Conservation (phyloP, 2,329 filamentous ascomycete genomes). For the Phialophora macrospora region DNA sequence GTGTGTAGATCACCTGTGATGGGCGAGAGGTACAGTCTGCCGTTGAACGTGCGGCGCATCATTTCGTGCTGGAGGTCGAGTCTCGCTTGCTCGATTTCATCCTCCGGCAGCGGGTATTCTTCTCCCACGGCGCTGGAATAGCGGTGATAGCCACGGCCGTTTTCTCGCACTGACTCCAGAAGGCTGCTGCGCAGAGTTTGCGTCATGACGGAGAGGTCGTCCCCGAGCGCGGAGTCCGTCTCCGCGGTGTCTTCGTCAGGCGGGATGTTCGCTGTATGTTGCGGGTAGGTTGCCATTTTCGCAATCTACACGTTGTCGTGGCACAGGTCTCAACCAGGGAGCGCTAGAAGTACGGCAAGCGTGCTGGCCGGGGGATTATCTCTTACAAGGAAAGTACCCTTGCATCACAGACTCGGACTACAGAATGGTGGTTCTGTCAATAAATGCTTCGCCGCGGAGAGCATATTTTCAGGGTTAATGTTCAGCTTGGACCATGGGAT, state of each 20-base stretch:
- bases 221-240: neutral
- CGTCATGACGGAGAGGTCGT: neutral
- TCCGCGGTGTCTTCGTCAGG: neutral
- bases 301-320: too few species aligned
- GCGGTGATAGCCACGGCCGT: constrained; percentile 35
- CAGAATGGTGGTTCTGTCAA: too few species aligned
- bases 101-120: constrained; percentile 41
- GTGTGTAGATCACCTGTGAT: constrained; percentile 19
- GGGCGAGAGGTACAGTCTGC: constrained; percentile 24
- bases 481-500: too few species aligned
- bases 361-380: too few species aligned
- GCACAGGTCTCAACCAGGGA: too few species aligned
- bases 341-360: too few species aligned
- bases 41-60: constrained; percentile 18
- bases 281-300: neutral
- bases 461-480: too few species aligned
- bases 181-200: constrained; percentile 10
- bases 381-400: too few species aligned
- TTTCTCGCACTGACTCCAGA: constrained; percentile 34
- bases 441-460: too few species aligned
- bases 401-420: too few species aligned
- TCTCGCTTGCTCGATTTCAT: constrained; percentile 45
- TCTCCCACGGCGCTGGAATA: constrained; percentile 26
- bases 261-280: neutral
- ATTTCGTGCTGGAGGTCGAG: constrained; percentile 38